Evolutionary conservation across 2,329 filamentous ascomycete species (phyloP).

Genomic region (Xylaria polymorpha): DNA sequence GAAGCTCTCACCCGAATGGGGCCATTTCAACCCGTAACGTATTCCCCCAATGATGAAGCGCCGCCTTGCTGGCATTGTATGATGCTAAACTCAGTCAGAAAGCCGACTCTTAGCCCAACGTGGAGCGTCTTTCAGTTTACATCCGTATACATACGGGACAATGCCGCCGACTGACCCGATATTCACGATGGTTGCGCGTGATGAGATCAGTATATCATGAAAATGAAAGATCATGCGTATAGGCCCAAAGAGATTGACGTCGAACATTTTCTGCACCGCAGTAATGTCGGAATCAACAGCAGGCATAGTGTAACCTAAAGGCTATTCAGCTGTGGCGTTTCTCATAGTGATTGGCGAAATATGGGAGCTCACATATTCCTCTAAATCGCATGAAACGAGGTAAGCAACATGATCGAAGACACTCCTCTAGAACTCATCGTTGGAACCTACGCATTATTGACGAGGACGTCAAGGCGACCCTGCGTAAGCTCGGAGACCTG

Average conservation of each 20-base stretch:
- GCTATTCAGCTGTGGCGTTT: not conserved
- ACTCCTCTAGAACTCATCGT: not conserved
- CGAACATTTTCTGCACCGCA: constrained; percentile 41
- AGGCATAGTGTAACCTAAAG: constrained; percentile 44
- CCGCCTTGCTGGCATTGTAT: not conserved
- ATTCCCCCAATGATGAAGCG: constrained; percentile 39
- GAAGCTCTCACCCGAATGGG: too few relatives aligned
- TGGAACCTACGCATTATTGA: constrained; percentile 37
- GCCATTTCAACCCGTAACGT: constrained; percentile 33
- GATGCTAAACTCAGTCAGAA: too few relatives aligned
- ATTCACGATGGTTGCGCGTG: constrained; percentile 39
- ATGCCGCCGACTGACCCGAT: constrained; percentile 47
- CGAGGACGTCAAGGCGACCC: constrained; percentile 24
- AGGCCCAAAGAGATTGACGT: constrained; percentile 46
- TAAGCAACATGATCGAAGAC: not conserved
- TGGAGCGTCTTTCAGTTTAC: constrained; percentile 5
- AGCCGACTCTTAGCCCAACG: too few relatives aligned
- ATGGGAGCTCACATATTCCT: not conserved
- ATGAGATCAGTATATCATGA: constrained; percentile 31
- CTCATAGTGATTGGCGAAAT: not conserved
- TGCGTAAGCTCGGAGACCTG: constrained; percentile 1
- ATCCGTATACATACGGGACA: constrained; percentile 43
- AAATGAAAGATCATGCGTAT: constrained; percentile 46
- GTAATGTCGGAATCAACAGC: constrained; percentile 43
- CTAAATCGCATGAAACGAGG: not conserved